Conservation (phyloP, 1,284 basidiomycete genomes). For the Coriolopsis trogii region DNA sequence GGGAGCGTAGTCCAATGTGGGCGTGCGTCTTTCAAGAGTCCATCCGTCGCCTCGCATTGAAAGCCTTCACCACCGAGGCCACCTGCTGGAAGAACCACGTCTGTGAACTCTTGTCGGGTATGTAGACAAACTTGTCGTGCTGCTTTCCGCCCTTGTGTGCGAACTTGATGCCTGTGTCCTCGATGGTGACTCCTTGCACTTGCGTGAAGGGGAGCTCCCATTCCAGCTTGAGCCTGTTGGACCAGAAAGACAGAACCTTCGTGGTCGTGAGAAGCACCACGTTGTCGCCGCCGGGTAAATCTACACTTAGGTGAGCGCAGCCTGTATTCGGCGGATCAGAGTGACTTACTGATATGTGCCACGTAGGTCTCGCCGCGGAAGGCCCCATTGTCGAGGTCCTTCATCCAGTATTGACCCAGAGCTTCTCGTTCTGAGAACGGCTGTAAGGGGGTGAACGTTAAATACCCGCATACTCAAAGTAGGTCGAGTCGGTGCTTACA, state of each 20-base stretch:
- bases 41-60: constrained; percentile 73
- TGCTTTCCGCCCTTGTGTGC: constrained; percentile 75
- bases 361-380: constrained; percentile 89
- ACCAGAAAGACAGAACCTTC: constrained; percentile 84
- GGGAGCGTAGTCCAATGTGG: background rate
- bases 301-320: constrained; percentile 1
- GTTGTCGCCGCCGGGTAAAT: constrained; percentile 77
- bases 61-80: constrained; percentile 71
- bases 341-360: constrained; percentile 79
- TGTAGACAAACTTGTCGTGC: constrained; percentile 74
- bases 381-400: constrained; percentile 86
- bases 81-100: constrained; percentile 80
- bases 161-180: constrained; percentile 87
- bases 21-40: constrained; percentile 41
- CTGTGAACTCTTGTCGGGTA: constrained; percentile 73
- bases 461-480: background rate
- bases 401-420: constrained; percentile 95
- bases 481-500: too few relatives aligned
- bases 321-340: too few relatives aligned
- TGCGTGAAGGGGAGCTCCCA: constrained; percentile 94
- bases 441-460: constrained; percentile 39
- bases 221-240: constrained; percentile 81
- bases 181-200: constrained; percentile 87
- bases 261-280: constrained; percentile 84
- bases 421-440: constrained; percentile 90